Percentiles rank a stretch among this genome's conserved stretches.
phyloP scores from a whole-genome alignment of 208 protist species.

The Vickermania spadyakhi region DNA sequence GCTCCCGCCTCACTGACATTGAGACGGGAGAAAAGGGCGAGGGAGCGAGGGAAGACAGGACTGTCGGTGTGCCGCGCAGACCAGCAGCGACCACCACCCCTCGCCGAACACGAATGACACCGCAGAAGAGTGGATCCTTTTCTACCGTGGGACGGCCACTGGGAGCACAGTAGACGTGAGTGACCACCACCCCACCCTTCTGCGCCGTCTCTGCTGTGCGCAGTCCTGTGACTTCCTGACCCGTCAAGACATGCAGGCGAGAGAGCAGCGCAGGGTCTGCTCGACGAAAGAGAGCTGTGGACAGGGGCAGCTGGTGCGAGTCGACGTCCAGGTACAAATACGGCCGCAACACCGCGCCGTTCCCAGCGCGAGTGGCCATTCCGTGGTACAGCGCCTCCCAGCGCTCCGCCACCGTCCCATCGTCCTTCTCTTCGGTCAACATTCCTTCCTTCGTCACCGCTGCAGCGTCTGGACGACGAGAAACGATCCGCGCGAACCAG shows the following conservation, averaged over 20 bases:
- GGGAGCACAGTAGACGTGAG: no score
- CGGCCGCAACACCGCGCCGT: constrained; percentile 20
- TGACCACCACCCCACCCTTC: no score
- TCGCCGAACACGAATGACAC: constrained; percentile 3
- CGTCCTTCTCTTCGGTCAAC: background rate
- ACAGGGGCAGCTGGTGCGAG: constrained; percentile 29
- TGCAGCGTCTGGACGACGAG: no score
- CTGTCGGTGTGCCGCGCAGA: constrained; percentile 27
- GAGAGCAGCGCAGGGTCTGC: background rate
- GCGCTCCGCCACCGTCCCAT: background rate
- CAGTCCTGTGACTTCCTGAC: background rate
- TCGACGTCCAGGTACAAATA: constrained; percentile 45
- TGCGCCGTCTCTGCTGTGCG: background rate
- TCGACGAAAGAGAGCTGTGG: background rate
- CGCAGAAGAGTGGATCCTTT: no score
- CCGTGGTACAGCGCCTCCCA: no score
- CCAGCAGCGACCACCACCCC: constrained; percentile 57
- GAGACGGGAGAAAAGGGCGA: background rate
- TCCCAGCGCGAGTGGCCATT: constrained; percentile 10
- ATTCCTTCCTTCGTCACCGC: no score
- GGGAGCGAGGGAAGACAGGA: constrained; percentile 25
- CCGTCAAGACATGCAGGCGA: background rate
- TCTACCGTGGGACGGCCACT: no score
- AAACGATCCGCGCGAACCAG: no score
- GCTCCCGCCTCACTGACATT: background rate